A percentile compares a stretch with the other conserved stretches of the same genome.
Evolutionary conservation across 352 stramenopile genomes (phyloP).

Genomic region (Globisporangium cystogenes): DNA sequence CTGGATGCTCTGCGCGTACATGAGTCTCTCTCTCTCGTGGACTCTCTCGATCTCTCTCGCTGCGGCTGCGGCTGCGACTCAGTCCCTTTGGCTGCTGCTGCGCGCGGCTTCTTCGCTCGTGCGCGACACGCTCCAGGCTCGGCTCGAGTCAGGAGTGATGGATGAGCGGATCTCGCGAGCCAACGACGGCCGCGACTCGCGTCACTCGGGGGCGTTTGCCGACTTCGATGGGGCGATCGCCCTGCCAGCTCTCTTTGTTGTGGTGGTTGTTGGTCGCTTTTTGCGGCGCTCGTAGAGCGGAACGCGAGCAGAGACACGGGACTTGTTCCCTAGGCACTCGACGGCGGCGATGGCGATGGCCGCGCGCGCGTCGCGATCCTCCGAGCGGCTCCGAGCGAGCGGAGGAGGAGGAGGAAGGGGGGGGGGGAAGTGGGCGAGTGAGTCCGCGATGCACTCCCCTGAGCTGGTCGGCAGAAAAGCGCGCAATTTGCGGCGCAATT

Average conservation of each 20-base stretch:
- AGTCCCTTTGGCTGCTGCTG: background rate
- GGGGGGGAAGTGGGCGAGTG: too few species aligned
- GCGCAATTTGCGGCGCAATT: background rate
- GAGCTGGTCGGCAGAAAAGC: background rate
- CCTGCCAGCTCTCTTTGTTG: background rate
- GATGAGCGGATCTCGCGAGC: background rate
- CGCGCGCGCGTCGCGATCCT: too few species aligned
- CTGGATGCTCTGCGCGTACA: constrained; percentile 23
- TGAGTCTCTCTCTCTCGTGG: background rate
- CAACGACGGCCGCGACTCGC: constrained; percentile 1
- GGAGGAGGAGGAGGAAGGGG: background rate
- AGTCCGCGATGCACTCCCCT: background rate
- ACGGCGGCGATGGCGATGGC: too few species aligned
- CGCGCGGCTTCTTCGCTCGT: background rate
- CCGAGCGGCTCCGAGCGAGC: too few species aligned
- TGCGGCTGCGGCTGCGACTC: background rate
- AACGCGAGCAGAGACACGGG: too few species aligned
- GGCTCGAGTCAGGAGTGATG: background rate
- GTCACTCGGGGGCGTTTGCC: background rate
- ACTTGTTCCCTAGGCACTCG: too few species aligned
- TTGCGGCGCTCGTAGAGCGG: too few species aligned
- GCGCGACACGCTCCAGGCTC: background rate
- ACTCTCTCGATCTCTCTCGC: background rate
- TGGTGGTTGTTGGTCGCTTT: too few species aligned
- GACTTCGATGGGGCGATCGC: constrained; percentile 1